Base-by-base conservation (phyloP, 2,329 filamentous ascomycete species). In the Penicillium sp. region DNA sequence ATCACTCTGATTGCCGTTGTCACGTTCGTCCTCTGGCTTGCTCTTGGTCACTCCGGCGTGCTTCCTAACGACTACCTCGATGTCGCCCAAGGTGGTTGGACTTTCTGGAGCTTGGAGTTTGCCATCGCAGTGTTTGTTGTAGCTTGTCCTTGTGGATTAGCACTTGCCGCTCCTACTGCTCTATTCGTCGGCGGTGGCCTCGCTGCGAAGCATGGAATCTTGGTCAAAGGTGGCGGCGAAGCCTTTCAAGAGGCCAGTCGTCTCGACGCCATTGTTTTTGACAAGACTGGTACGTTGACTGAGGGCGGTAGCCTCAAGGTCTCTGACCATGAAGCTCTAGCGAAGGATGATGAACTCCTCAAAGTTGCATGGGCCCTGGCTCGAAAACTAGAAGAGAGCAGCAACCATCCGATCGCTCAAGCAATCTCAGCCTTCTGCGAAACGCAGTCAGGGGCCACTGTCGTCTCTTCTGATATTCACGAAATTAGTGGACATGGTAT, bases 41-140 rank as follows among this genome's bases (percentile, higher is more conserved):
- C 60, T 11, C 59, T 75, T 13, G 72, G 72, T 1, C 51, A 63
- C 26, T 71, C 69, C 1, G 70, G 70, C 3, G 43, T 50, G 7
- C 57, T 75, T 7, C 67, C 69, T 5, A 63, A 64, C 8, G 75
- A 78, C 38, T 80, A 79, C 34, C 63, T 75, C 50, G 57, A 74
- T 61, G 37, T 68, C 64, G 43, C 64, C 47, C 60, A 78, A 68
- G 69, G 66, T 30, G 56, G 64, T 38, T 64, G 78, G 78, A 46
- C 77, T 59, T 69, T 73, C 42, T 75, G 72, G 67, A 76, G 75
- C 7, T 57, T 83, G 36, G 73, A 80, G 36, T 82, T 82, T 55
- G 85, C 87, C 11, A 91, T 94, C 53, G 80, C 87, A 5, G 87
- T 93, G 9, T 93, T 94, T 52, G 86, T 94, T 21, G 83, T 94